Conservation (phyloP, 2,329 filamentous ascomycete genomes). For the Sclerotinia minor region DNA sequence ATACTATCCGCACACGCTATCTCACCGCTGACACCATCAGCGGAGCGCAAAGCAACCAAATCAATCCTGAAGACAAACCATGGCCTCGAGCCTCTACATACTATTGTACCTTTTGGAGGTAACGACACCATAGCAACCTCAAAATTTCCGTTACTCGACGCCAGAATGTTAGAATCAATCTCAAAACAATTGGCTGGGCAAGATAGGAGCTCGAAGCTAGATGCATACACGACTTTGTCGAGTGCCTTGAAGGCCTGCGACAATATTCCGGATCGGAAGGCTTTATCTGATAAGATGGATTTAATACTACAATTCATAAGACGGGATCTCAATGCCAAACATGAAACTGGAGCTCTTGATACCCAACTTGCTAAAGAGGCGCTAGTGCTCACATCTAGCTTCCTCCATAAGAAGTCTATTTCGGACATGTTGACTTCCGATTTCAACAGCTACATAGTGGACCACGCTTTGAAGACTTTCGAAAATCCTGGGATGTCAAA, state of each 20-base stretch:
- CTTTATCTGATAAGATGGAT: constrained; percentile 73
- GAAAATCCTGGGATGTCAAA: constrained; percentile 71
- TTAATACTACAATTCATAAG: constrained; percentile 79
- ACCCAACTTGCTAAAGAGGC: constrained; percentile 74
- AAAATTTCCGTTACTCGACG: constrained; percentile 35
- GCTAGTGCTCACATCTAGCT: constrained; percentile 72
- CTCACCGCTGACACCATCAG: constrained; percentile 36
- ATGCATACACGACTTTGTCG: constrained; percentile 82
- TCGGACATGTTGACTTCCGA: constrained; percentile 71
- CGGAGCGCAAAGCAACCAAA: constrained; percentile 57
- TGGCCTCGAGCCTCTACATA: constrained; percentile 32
- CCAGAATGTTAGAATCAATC: constrained; percentile 81
- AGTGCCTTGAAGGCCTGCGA: constrained; percentile 78
- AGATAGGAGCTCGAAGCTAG: constrained; percentile 70
- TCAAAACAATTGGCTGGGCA: constrained; percentile 76
- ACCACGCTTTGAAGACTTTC: constrained; percentile 74
- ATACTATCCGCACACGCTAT: constrained; percentile 20
- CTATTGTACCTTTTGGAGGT: constrained; percentile 54
- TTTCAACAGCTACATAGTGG: constrained; percentile 76
- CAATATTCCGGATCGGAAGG: constrained; percentile 72
- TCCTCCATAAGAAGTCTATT: constrained; percentile 74
- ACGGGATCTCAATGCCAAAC: constrained; percentile 70
- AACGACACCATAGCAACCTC: constrained; percentile 1
- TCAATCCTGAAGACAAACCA: constrained; percentile 78
- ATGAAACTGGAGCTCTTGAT: constrained; percentile 58